These are phyloP conservation scores for Sclerotinia nivalis DNA, from an alignment of 2,329 filamentous ascomycete genomes.

Conservation along the genomic window DNA sequence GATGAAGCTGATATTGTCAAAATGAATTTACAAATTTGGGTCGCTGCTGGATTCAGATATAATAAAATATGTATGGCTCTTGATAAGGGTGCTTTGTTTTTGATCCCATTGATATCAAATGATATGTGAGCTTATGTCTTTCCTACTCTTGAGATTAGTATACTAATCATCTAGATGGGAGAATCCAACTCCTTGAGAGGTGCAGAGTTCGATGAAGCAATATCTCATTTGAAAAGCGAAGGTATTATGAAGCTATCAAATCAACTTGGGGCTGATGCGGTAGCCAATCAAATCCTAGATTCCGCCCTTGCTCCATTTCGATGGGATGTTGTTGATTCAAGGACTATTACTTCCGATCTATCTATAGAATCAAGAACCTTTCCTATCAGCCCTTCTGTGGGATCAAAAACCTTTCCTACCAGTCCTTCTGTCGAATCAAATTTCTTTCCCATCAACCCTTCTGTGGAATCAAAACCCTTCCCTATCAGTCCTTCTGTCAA, in stretches of 20 bases:
- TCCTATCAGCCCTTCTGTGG: too few relatives aligned
- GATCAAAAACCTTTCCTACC: too few relatives aligned
- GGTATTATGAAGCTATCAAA: background rate
- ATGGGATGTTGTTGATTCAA: background rate
- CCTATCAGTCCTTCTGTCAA: background rate
- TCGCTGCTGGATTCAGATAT: background rate
- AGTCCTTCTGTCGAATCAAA: background rate
- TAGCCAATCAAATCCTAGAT: background rate
- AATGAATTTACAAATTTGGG: background rate
- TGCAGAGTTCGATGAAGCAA: background rate
- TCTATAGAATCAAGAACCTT: background rate
- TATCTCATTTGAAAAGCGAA: background rate
- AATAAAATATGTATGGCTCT: background rate
- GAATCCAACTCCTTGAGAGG: background rate
- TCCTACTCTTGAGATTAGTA: background rate
- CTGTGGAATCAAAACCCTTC: too few relatives aligned
- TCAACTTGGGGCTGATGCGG: background rate
- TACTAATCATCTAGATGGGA: background rate
- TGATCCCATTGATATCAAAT: background rate
- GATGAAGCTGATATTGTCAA: background rate
- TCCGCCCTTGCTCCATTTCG: background rate
- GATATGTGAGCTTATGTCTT: background rate
- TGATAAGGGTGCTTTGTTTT: background rate
- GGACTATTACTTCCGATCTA: too few relatives aligned
- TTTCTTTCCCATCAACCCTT: too few relatives aligned